These are phyloP conservation scores for Geotrichum bryndzae DNA, from an alignment of 1,139 yeast species.

Conservation along the genomic window DNA sequence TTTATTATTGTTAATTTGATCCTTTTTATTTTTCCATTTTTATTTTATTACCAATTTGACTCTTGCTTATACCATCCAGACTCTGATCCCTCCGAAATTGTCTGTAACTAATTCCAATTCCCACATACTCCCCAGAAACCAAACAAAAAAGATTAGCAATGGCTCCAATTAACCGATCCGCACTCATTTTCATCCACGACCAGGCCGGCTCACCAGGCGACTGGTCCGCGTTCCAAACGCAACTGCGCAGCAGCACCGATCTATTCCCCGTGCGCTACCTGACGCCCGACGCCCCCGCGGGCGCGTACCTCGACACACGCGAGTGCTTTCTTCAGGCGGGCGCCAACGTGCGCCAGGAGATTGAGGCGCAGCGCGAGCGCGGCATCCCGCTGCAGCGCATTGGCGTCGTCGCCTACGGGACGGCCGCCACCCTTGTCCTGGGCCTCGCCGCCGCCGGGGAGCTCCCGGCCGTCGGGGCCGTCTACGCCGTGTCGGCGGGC, in stretches of 20 bases:
- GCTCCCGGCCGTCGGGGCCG: not conserved
- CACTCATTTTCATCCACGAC: slow-evolving; percentile 12
- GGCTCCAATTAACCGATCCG: slow-evolving; percentile 6
- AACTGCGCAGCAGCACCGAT: slow-evolving; percentile 4
- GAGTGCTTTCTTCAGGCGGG: slow-evolving; percentile 1
- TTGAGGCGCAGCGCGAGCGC: slow-evolving; percentile 5
- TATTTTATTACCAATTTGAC: too few relatives aligned
- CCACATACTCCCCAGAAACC: not conserved
- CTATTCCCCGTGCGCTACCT: slow-evolving; percentile 13
- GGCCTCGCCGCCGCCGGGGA: slow-evolving; percentile 7
- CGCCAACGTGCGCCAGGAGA: not conserved
- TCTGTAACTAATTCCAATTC: too few relatives aligned
- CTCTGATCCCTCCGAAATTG: not conserved
- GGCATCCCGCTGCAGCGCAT: slow-evolving; percentile 9
- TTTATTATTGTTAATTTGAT: not conserved
- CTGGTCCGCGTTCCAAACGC: slow-evolving; percentile 8
- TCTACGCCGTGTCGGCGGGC: not conserved
- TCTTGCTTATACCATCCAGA: not conserved
- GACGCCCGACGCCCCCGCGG: slow-evolving; percentile 12
- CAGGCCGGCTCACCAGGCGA: slow-evolving; percentile 10
- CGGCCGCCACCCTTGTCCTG: slow-evolving; percentile 5
- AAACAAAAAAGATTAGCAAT: not conserved
- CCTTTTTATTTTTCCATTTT: not conserved
- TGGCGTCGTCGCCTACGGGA: slow-evolving; percentile 4
- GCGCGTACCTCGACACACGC: slow-evolving; percentile 6